A percentile compares a stretch with the other conserved stretches of the same genome.
Conservation (phyloP, 2,329 filamentous ascomycete species). For the Talaromyces islandicus region DNA sequence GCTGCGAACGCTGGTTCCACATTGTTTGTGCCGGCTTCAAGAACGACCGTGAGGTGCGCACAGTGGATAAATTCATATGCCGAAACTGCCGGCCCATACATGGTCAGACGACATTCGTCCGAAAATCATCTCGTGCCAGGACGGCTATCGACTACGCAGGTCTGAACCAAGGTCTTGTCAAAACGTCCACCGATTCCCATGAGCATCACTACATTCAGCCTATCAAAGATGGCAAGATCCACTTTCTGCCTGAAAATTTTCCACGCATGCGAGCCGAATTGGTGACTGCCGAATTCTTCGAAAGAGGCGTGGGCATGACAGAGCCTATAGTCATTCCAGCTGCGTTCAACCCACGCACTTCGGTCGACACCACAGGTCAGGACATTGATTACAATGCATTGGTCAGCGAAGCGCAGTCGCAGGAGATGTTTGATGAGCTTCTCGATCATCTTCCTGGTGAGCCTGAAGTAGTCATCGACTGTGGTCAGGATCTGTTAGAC, state of each 20-base stretch:
- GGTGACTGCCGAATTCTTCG: conserved; percentile 58
- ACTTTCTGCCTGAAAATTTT: conserved; percentile 56
- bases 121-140: conserved; percentile 60
- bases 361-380: conserved; percentile 20
- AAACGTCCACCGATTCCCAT: conserved; percentile 57
- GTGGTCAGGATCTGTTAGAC: conserved; percentile 59
- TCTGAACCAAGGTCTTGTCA: conserved; percentile 60
- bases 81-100: conserved; percentile 52
- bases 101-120: conserved; percentile 61
- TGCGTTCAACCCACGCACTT: conserved; percentile 51
- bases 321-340: conserved; percentile 64
- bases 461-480: conserved; percentile 46
- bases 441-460: conserved; percentile 25
- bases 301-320: conserved; percentile 57
- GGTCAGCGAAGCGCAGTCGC: conserved; percentile 28
- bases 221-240: conserved; percentile 59
- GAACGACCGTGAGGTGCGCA: conserved; percentile 57
- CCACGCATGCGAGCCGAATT: conserved; percentile 59
- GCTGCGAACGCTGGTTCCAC: conserved; percentile 64
- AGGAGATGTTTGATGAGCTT: conserved; percentile 36
- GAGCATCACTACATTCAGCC: conserved; percentile 64
- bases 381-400: conserved; percentile 21
- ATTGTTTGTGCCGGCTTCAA: conserved; percentile 62
- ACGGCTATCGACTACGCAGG: conserved; percentile 64
- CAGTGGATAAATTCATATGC: conserved; percentile 65